These are phyloP conservation scores for Candida rishiriensis DNA, from an alignment of 805 yeast genomes.

Conservation along the genomic window DNA sequence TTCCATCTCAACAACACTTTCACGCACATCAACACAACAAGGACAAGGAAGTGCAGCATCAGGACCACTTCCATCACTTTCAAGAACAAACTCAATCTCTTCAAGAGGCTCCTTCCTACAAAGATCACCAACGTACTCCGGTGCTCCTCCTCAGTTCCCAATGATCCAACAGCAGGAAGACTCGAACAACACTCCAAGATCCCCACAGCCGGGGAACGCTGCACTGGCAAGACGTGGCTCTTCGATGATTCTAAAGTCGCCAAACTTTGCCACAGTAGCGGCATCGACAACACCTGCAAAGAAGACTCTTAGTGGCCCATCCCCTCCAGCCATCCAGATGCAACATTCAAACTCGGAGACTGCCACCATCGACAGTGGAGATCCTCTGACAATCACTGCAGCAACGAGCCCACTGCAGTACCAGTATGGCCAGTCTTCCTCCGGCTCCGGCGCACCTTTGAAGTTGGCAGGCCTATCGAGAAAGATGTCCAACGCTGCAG, in stretches of 20 bases:
- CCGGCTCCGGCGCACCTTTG: constrained; percentile 6
- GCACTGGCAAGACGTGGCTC: not conserved
- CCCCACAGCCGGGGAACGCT: not conserved
- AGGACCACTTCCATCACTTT: not conserved
- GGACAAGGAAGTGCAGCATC: constrained; percentile 11
- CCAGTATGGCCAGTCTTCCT: not conserved
- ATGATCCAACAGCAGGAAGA: constrained; percentile 4
- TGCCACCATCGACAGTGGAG: constrained; percentile 12
- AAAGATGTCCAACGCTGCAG: constrained; percentile 9
- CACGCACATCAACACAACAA: constrained; percentile 28
- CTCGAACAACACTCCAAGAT: constrained; percentile 2
- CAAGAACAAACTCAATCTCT: not conserved
- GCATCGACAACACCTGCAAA: too few relatives aligned
- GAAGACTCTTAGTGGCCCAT: too few relatives aligned
- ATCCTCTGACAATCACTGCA: constrained; percentile 3
- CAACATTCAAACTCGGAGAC: constrained; percentile 22
- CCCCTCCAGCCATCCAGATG: too few relatives aligned
- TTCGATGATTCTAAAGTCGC: constrained; percentile 5
- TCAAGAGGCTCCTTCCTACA: constrained; percentile 10
- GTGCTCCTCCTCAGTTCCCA: constrained; percentile 8
- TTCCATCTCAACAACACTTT: constrained; percentile 39
- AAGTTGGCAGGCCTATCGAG: constrained; percentile 23
- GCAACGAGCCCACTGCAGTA: not conserved
- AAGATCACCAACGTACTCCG: constrained; percentile 17
- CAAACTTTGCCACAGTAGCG: not conserved